phyloP scores from a whole-genome alignment of 129 eudicot genomes.

The Flaveria robusta region DNA sequence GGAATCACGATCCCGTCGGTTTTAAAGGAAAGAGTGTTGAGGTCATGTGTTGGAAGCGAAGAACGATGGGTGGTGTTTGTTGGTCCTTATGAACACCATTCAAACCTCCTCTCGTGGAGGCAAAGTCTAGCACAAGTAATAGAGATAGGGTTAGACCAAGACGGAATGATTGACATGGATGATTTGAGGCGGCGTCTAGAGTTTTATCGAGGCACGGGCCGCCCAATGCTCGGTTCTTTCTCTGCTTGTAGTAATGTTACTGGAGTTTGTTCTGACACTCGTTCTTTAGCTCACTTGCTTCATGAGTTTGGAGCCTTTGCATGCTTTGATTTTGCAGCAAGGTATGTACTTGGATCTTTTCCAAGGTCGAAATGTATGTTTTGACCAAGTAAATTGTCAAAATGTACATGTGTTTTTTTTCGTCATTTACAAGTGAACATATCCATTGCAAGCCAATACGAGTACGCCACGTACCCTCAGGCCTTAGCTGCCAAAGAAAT shows the following conservation, averaged over 20 bases:
- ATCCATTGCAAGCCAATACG: too few species aligned
- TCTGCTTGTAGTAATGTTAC: conserved; percentile 93
- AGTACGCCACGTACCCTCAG: too few species aligned
- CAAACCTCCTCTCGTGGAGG: conserved; percentile 78
- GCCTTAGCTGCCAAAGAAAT: too few species aligned
- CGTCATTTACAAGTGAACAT: too few species aligned
- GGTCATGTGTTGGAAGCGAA: conserved; percentile 29
- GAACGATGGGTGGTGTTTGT: conserved; percentile 92
- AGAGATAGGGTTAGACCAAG: conserved; percentile 59
- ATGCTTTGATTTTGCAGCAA: conserved; percentile 87
- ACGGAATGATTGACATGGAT: conserved; percentile 54
- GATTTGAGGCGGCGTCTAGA: conserved; percentile 38
- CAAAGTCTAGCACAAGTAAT: conserved; percentile 77
- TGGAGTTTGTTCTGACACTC: conserved; percentile 57
- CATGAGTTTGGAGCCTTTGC: conserved; percentile 72
- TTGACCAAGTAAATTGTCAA: too few species aligned
- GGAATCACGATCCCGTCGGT: conserved; percentile 60
- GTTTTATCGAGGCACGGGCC: conserved; percentile 33
- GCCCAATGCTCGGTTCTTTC: conserved; percentile 78
- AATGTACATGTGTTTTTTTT: too few species aligned
- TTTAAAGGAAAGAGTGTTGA: conserved; percentile 43
- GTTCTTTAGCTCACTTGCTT: conserved; percentile 54
- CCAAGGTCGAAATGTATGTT: too few species aligned
- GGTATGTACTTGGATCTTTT: conserved; percentile 32
- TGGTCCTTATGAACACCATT: conserved; percentile 88